Evolutionary conservation across 257 asterid genomes (phyloP).

Genomic region (Jacaranda mimosifolia): DNA sequence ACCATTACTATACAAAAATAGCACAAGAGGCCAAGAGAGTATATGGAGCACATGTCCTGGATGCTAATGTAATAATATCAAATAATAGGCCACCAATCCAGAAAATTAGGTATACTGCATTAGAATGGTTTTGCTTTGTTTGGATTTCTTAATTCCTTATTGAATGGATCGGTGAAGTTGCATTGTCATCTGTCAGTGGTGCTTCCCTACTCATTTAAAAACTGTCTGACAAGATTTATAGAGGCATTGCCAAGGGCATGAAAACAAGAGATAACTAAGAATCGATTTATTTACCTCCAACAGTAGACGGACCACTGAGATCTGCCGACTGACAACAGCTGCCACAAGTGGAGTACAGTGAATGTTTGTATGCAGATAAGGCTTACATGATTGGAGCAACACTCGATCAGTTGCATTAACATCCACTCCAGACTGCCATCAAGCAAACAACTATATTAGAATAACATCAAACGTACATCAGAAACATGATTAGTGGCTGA

Average conservation of each 20-base stretch:
- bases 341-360: constrained; percentile 65
- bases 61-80: no score
- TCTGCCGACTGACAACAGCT: constrained; percentile 69
- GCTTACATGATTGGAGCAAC: constrained; percentile 64
- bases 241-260: background rate
- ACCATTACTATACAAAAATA: background rate
- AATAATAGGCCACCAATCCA: background rate
- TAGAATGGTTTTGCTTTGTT: background rate
- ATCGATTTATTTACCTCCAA: constrained; percentile 53
- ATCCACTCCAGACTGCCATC: constrained; percentile 64
- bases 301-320: constrained; percentile 54
- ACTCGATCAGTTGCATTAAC: constrained; percentile 56
- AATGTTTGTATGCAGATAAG: constrained; percentile 59
- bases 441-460: constrained; percentile 26
- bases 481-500: background rate
- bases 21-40: background rate
- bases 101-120: background rate
- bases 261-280: background rate
- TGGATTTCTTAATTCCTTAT: background rate
- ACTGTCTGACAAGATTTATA: background rate
- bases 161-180: background rate
- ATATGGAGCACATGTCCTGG: no score
- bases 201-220: background rate
- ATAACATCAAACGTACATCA: background rate
- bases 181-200: background rate